A percentile compares a stretch with the other conserved stretches of the same genome.
Conservation (phyloP, 2,329 filamentous ascomycete species). For the Salinomyces thailandicus region DNA sequence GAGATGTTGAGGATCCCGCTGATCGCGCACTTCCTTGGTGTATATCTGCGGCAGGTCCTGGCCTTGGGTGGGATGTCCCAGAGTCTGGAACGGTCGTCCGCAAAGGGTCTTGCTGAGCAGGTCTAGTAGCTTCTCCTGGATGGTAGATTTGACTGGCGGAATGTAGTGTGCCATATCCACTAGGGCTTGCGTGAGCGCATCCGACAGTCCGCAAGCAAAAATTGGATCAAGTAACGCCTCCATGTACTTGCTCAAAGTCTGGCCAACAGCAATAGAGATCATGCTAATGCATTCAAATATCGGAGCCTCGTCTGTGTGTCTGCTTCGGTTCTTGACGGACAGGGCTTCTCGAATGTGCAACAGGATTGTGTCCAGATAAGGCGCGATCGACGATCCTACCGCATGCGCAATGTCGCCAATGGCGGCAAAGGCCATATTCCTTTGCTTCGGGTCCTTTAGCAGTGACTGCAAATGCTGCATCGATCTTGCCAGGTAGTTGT, state of each 20-base stretch:
- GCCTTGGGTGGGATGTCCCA: slow-evolving; percentile 85
- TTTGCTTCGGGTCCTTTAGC: slow-evolving; percentile 87
- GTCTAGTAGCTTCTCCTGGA: slow-evolving; percentile 87
- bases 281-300: slow-evolving; percentile 98
- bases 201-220: slow-evolving; percentile 89
- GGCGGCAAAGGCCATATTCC: slow-evolving; percentile 87
- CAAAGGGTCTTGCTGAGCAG: slow-evolving; percentile 92
- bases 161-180: slow-evolving; percentile 99
- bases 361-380: slow-evolving; percentile 88
- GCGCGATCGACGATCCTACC: slow-evolving; percentile 87
- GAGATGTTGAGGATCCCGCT: slow-evolving; percentile 70
- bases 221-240: slow-evolving; percentile 90
- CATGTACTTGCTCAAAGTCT: slow-evolving; percentile 97
- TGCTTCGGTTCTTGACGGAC: slow-evolving; percentile 62
- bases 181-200: slow-evolving; percentile 85
- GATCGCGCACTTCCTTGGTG: slow-evolving; percentile 56
- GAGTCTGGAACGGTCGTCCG: slow-evolving; percentile 79
- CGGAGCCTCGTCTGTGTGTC: slow-evolving; percentile 53
- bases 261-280: slow-evolving; percentile 85
- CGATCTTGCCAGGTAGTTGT: slow-evolving; percentile 81
- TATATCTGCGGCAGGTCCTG: slow-evolving; percentile 71
- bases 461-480: slow-evolving; percentile 94
- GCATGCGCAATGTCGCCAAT: slow-evolving; percentile 95
- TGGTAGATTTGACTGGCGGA: slow-evolving; percentile 80
- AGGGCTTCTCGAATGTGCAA: slow-evolving; percentile 88